Evolutionary conservation across 495 filamentous ascomycete genomes (phyloP).

Genomic region (Aspergillus wentii): DNA sequence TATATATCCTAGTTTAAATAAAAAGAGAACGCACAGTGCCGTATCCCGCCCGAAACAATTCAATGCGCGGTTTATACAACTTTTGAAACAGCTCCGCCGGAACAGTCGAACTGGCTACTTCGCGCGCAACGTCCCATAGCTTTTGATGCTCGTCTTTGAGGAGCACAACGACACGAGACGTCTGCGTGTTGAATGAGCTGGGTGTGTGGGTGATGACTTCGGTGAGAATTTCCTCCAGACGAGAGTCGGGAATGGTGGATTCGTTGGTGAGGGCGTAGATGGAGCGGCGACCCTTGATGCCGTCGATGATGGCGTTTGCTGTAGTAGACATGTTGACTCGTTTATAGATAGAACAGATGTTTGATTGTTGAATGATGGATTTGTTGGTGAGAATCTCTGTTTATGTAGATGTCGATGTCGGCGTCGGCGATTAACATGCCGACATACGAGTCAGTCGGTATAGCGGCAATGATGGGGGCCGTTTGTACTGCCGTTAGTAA

Average conservation of each 20-base stretch:
- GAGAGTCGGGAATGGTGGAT: constrained; percentile 23
- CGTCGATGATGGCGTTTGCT: constrained; percentile 14
- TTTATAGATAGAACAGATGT: too few relatives aligned
- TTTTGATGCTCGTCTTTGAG: constrained; percentile 25
- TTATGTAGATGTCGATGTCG: too few relatives aligned
- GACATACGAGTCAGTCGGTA: too few relatives aligned
- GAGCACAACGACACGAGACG: constrained; percentile 23
- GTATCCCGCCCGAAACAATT: constrained; percentile 10
- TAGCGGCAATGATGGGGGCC: too few relatives aligned
- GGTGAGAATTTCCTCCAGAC: constrained; percentile 22
- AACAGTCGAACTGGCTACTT: constrained; percentile 43
- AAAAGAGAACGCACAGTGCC: constrained; percentile 10
- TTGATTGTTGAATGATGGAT: too few relatives aligned
- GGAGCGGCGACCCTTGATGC: constrained; percentile 24
- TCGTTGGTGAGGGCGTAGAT: constrained; percentile 22
- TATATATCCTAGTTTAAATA: neutral
- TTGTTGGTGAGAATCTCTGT: too few relatives aligned
- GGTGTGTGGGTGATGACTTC: constrained; percentile 19
- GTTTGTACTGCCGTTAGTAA: too few relatives aligned
- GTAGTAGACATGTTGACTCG: neutral
- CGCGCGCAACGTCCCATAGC: constrained; percentile 22
- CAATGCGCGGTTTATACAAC: constrained; percentile 11
- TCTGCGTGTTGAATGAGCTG: constrained; percentile 26
- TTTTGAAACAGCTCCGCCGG: constrained; percentile 41
- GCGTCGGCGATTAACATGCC: too few relatives aligned